Evolutionary conservation across 2,329 filamentous ascomycete genomes (phyloP).

Genomic region (Emmonsia crescens): DNA sequence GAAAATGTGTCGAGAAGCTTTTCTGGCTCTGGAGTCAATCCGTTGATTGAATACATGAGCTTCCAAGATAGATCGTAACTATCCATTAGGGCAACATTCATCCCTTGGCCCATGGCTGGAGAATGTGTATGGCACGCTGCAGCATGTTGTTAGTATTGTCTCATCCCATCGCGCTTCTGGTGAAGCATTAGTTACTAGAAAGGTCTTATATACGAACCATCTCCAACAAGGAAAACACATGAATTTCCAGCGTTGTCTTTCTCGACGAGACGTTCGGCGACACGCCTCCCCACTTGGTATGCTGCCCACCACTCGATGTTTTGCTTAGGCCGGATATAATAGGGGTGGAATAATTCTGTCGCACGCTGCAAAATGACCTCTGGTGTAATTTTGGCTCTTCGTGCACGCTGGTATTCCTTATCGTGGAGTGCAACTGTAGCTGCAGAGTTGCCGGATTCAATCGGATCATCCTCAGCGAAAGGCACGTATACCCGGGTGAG

Average conservation of each 20-base stretch:
- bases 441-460: not conserved
- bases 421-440: slow-evolving; percentile 24
- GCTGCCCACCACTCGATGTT: slow-evolving; percentile 66
- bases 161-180: not conserved
- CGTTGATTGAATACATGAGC: slow-evolving; percentile 27
- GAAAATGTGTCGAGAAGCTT: not conserved
- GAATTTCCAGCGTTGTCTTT: slow-evolving; percentile 58
- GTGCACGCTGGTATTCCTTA: slow-evolving; percentile 52
- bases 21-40: slow-evolving; percentile 20
- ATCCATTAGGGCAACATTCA: slow-evolving; percentile 4
- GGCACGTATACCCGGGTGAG: slow-evolving; percentile 56
- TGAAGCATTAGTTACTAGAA: not conserved
- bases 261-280: slow-evolving; percentile 33
- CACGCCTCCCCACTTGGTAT: slow-evolving; percentile 66
- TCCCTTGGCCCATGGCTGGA: slow-evolving; percentile 2
- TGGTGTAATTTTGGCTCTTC: slow-evolving; percentile 52
- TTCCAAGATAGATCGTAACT: slow-evolving; percentile 34
- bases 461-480: slow-evolving; percentile 19
- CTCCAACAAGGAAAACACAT: slow-evolving; percentile 62
- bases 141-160: not conserved
- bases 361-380: slow-evolving; percentile 55
- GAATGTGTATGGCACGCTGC: slow-evolving; percentile 3
- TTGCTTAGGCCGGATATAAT: slow-evolving; percentile 50
- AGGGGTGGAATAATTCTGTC: slow-evolving; percentile 55
- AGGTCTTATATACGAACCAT: slow-evolving; percentile 33